Base-by-base conservation (phyloP, 2,329 filamentous ascomycete genomes). In the Daldinia eschscholtzii region DNA sequence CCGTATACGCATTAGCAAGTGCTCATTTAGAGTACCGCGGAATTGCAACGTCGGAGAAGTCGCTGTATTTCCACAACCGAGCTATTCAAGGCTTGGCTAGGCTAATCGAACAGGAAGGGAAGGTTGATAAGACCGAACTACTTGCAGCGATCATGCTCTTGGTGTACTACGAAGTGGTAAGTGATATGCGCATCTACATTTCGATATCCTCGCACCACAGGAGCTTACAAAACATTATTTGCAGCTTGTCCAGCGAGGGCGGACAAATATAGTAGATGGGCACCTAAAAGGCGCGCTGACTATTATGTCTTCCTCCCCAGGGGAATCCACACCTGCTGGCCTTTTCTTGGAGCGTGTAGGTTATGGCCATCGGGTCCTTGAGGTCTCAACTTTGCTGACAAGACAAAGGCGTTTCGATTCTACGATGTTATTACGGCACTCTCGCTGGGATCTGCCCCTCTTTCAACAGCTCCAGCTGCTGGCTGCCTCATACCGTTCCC, bases 1-100 rank as follows among this genome's bases (percentile, higher is more conserved):
- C 94, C 9, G 91, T 98, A 67, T 94, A 93, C 65, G 93, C 94
- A 0, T 83, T 98, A 6, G 89, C 93, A 0, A 92, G 92, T 64
- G 95, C 94, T 65, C 96, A 97, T 77, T 83, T 97, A 65, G 92
- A 95, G 71, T 93, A 87, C 56, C 81, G 87, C 28, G 86, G 86
- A 1, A 80, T 87, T 5, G 79, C 84, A 28, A 85, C 84, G 6
- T 76, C 80, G 20, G 87, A 90, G 72, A 86, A 84, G 72, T 88
- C 87, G 39, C 78, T 89, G 1, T 84, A 84, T 67, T 89, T 89
- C 68, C 88, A 90, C 69, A 88, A 86, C 66, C 82, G 83, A 74
- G 87, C 88, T 10, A 85, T 90, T 26, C 85, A 87, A 71, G 87
- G 86, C 0, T 78, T 91, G 41, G 84, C 87, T 1, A 81, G 82